phyloP scores from a whole-genome alignment of 179 eudicot species.

The Monotropa hypopitys region DNA sequence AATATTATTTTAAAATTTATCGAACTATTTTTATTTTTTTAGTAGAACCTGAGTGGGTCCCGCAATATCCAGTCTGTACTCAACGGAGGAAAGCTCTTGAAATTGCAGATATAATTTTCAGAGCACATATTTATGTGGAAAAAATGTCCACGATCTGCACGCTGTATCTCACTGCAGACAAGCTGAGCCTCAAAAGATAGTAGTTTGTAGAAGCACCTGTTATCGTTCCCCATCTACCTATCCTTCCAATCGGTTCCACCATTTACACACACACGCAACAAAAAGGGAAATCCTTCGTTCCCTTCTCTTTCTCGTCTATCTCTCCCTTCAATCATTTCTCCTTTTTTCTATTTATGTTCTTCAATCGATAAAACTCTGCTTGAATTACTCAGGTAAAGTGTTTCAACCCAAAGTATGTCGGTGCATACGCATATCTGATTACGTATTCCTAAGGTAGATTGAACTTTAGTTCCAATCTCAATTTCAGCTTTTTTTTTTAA shows the following conservation, averaged over 20 bases:
- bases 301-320: not conserved
- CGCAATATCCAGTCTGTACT: no score
- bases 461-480: not conserved
- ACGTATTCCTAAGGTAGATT: not conserved
- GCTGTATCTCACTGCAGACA: not conserved
- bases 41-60: no score
- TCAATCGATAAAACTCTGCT: not conserved
- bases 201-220: not conserved
- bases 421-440: not conserved
- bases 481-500: not conserved
- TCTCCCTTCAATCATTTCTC: not conserved
- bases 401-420: not conserved
- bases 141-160: not conserved
- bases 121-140: no score
- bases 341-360: not conserved
- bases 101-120: no score
- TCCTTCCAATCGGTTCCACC: constrained; percentile 1
- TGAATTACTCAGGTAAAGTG: constrained; percentile 1
- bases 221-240: constrained; percentile 6
- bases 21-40: no score
- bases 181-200: not conserved
- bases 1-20: no score
- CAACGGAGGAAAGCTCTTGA: no score
- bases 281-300: no score
- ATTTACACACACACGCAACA: not conserved